Evolutionary conservation across 805 yeast species (phyloP).

Genomic region (Suhomyces kilbournensis): DNA sequence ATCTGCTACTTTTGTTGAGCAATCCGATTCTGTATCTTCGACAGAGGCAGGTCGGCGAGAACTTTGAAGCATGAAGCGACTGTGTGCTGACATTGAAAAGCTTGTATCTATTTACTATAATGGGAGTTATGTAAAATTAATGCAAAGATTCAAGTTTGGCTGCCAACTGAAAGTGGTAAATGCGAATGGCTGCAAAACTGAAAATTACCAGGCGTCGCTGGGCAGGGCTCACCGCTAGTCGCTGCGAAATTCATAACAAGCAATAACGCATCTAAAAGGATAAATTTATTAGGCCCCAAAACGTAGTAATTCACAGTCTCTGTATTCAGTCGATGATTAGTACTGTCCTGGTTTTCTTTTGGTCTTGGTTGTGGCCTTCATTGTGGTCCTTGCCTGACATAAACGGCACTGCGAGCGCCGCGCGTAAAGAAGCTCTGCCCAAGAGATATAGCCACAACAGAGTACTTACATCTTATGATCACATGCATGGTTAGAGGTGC

Average conservation of each 20-base stretch:
- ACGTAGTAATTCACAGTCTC: too few species aligned
- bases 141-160: not conserved
- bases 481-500: not conserved
- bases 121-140: not conserved
- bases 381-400: too few species aligned
- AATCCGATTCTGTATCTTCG: not conserved
- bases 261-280: too few species aligned
- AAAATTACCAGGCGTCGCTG: not conserved
- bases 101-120: not conserved
- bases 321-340: too few species aligned
- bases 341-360: too few species aligned
- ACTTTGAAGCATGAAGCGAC: not conserved
- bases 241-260: not conserved
- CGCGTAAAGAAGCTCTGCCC: not conserved
- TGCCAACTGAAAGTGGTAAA: not conserved
- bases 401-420: too few species aligned
- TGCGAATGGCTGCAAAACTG: not conserved
- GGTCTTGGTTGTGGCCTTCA: too few species aligned
- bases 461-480: not conserved
- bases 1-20: not conserved
- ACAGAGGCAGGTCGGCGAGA: not conserved
- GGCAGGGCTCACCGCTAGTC: not conserved
- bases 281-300: too few species aligned
- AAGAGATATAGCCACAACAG: not conserved
- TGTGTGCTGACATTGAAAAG: not conserved